Percentiles rank a stretch among this genome's conserved stretches.
Evolutionary conservation across 352 stramenopile species (phyloP).

Genomic region (Phytophthora sojae): DNA sequence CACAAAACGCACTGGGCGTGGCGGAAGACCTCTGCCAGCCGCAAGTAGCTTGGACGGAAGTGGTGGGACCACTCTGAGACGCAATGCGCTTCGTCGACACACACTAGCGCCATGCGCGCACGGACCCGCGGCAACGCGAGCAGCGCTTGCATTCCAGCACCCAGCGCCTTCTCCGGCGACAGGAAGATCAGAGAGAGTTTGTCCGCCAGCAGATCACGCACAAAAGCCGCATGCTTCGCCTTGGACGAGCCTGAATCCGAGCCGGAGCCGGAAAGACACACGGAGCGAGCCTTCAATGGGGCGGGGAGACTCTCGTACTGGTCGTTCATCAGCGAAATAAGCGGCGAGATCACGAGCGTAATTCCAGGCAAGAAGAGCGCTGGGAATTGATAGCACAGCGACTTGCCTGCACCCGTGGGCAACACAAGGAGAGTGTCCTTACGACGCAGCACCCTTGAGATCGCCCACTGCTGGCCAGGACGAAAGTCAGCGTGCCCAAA

Average conservation of each 20-base stretch:
- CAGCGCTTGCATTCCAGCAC: slow-evolving; percentile 81
- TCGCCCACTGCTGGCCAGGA: slow-evolving; percentile 84
- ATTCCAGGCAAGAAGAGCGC: slow-evolving; percentile 85
- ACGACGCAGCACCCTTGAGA: slow-evolving; percentile 71
- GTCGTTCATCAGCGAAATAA: slow-evolving; percentile 95
- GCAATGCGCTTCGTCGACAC: slow-evolving; percentile 96
- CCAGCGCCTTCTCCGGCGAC: slow-evolving; percentile 91
- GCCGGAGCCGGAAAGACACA: slow-evolving; percentile 57
- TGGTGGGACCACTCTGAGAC: slow-evolving; percentile 96
- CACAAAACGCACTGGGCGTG: slow-evolving; percentile 85
- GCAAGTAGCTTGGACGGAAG: slow-evolving; percentile 91
- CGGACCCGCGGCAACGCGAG: slow-evolving; percentile 50
- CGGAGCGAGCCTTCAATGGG: slow-evolving; percentile 58
- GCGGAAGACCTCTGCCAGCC: slow-evolving; percentile 61
- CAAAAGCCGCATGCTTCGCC: slow-evolving; percentile 67
- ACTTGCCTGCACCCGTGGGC: slow-evolving; percentile 98
- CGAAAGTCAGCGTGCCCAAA: slow-evolving; percentile 88
- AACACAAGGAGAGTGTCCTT: slow-evolving; percentile 93
- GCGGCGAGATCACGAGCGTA: slow-evolving; percentile 93
- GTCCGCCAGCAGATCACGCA: slow-evolving; percentile 67
- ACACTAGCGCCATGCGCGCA: slow-evolving; percentile 82
- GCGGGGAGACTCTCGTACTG: slow-evolving; percentile 88
- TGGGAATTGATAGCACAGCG: slow-evolving; percentile 97
- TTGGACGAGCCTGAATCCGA: slow-evolving; percentile 48
- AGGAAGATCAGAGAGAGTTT: slow-evolving; percentile 90